Conservation (phyloP, 768 basidiomycete species). For the Rhodotorula graminis region DNA sequence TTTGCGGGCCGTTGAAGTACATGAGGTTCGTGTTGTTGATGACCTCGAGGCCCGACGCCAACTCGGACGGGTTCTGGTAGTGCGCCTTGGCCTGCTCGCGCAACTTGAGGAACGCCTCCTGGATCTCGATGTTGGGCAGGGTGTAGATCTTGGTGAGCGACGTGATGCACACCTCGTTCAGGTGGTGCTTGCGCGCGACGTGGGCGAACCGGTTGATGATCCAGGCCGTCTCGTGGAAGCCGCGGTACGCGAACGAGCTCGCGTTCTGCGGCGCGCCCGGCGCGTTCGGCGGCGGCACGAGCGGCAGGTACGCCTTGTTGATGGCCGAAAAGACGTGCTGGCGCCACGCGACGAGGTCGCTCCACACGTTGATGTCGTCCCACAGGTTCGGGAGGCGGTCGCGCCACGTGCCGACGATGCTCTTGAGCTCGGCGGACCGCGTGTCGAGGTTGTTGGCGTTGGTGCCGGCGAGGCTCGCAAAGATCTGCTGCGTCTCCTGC, state of each 20-base stretch:
- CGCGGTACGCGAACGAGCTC: conserved; percentile 79
- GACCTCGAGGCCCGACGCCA: conserved; percentile 89
- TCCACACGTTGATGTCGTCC: conserved; percentile 98
- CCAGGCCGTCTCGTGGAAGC: conserved; percentile 99
- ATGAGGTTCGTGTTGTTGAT: conserved; percentile 99
- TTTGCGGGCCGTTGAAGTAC: conserved; percentile 90
- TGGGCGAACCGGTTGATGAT: conserved; percentile 99
- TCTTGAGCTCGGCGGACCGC: conserved; percentile 90
- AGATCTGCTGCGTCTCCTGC: conserved; percentile 85
- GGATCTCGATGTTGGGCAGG: conserved; percentile 98
- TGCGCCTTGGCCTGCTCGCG: conserved; percentile 97
- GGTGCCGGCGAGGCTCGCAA: conserved; percentile 79
- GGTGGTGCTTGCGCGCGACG: conserved; percentile 92
- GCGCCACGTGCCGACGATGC: conserved; percentile 93
- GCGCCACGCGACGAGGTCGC: conserved; percentile 96
- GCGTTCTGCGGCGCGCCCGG: conserved; percentile 49
- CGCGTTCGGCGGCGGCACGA: conserved; percentile 55
- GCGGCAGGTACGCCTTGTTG: conserved; percentile 90
- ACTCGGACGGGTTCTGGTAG: conserved; percentile 89
- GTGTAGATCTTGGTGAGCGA: conserved; percentile 97
- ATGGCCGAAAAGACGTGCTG: conserved; percentile 97
- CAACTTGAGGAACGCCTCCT: conserved; percentile 97
- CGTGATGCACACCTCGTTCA: conserved; percentile 90
- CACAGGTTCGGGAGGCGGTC: conserved; percentile 91
- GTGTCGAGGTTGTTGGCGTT: conserved; percentile 84